These are phyloP conservation scores for Parsonsia alboflavescens DNA, from an alignment of 257 asterid species.

Conservation along the genomic window DNA sequence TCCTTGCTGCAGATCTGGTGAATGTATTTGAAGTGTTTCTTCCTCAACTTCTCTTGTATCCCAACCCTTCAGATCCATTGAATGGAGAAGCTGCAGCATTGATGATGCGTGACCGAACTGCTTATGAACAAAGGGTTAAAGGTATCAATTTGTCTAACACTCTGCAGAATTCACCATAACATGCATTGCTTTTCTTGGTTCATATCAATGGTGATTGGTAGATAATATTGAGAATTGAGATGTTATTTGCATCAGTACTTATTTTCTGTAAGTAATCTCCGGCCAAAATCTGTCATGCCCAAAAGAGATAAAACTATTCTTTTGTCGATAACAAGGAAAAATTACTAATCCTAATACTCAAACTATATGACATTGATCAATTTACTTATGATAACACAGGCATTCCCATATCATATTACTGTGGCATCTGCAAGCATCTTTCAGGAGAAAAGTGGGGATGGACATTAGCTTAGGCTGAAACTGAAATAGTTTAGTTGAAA, in stretches of 20 bases:
- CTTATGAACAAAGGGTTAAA: conserved; percentile 73
- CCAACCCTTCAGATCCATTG: conserved; percentile 86
- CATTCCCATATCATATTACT: neutral
- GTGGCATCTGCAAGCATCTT: neutral
- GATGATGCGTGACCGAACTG: conserved; percentile 73
- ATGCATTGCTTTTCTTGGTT: neutral
- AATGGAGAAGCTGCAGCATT: conserved; percentile 93
- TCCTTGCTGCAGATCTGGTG: conserved; percentile 59
- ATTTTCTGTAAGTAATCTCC: neutral
- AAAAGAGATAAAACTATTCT: neutral
- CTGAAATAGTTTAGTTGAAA: neutral
- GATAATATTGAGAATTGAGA: neutral
- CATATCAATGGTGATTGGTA: neutral
- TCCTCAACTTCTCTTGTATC: conserved; percentile 89
- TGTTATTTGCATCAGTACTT: neutral
- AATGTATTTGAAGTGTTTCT: conserved; percentile 93
- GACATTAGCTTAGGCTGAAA: neutral
- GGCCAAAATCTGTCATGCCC: neutral
- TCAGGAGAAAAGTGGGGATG: neutral
- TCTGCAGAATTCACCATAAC: neutral
- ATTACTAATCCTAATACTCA: neutral
- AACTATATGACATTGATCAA: neutral
- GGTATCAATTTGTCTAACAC: conserved; percentile 36
- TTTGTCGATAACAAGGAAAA: neutral
- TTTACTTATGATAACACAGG: neutral